Conservation (phyloP, 306 rosid species). For the Malus orientalis region DNA sequence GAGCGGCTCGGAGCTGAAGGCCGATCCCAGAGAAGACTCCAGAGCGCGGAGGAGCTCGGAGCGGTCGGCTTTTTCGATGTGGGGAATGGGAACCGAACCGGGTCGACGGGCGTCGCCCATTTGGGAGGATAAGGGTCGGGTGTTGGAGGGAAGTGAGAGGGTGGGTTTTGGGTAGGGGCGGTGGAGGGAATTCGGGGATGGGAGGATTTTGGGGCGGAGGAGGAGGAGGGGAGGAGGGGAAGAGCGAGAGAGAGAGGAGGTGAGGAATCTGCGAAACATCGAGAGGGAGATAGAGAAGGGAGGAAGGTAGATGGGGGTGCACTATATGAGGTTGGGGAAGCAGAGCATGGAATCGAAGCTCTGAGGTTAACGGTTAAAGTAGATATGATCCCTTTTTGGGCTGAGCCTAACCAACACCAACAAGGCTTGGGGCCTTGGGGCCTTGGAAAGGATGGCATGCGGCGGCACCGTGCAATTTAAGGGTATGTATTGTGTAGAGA, state of each 20-base stretch:
- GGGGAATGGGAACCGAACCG: slow-evolving; percentile 29
- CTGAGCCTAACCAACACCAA: too few species aligned
- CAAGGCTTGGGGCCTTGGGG: too few species aligned
- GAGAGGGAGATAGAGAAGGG: neutral
- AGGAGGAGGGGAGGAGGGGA: slow-evolving; percentile 10
- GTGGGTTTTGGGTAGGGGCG: neutral
- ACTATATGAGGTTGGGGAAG: slow-evolving; percentile 1
- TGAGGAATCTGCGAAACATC: slow-evolving; percentile 48
- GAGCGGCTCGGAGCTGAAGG: slow-evolving; percentile 54
- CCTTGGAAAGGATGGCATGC: too few species aligned
- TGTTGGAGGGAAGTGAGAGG: slow-evolving; percentile 1
- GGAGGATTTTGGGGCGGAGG: neutral
- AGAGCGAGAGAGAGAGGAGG: slow-evolving; percentile 21
- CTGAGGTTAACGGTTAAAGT: neutral
- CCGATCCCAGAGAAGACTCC: slow-evolving; percentile 60
- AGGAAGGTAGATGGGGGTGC: neutral
- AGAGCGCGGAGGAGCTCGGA: slow-evolving; percentile 67
- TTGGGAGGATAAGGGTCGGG: slow-evolving; percentile 16
- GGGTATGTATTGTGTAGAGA: too few species aligned
- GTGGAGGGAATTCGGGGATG: neutral
- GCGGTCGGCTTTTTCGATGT: slow-evolving; percentile 40
- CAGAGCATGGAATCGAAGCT: slow-evolving; percentile 9
- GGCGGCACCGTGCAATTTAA: too few species aligned
- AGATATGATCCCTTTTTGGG: too few species aligned
- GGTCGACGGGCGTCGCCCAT: slow-evolving; percentile 45